phyloP scores from a whole-genome alignment of 345 rosid species.

The Litchi chinensis region DNA sequence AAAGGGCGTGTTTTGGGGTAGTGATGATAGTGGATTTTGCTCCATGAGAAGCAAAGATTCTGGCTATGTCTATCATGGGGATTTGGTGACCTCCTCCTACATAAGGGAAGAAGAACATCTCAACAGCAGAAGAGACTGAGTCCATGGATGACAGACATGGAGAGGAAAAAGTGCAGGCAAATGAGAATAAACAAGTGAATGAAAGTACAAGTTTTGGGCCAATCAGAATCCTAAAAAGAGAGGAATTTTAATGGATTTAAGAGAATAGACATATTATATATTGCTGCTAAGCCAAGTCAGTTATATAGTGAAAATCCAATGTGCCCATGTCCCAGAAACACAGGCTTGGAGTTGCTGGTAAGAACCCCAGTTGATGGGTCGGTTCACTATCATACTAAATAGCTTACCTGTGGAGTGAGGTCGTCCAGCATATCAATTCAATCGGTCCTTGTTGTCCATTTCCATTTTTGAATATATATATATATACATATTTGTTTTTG shows the following conservation, averaged over 20 bases:
- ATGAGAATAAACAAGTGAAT: neutral
- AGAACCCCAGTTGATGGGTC: too few relatives aligned
- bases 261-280: too few relatives aligned
- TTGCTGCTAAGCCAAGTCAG: too few relatives aligned
- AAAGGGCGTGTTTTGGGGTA: conserved; percentile 36
- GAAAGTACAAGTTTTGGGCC: too few relatives aligned
- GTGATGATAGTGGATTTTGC: conserved; percentile 35
- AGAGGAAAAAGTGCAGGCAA: neutral
- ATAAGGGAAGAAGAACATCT: conserved; percentile 51
- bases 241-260: too few relatives aligned
- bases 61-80: conserved; percentile 53
- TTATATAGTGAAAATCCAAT: too few relatives aligned
- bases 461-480: too few relatives aligned
- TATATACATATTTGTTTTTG: too few relatives aligned
- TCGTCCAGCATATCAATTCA: neutral
- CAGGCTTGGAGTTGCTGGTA: too few relatives aligned
- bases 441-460: too few relatives aligned
- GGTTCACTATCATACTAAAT: neutral
- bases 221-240: neutral
- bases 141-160: conserved; percentile 18
- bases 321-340: too few relatives aligned
- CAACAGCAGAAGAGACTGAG: conserved; percentile 21
- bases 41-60: conserved; percentile 43
- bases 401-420: neutral
- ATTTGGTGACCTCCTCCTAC: conserved; percentile 54